Evolutionary conservation across 768 basidiomycete species (phyloP).

Genomic region (Glaciozyma antarctica): DNA sequence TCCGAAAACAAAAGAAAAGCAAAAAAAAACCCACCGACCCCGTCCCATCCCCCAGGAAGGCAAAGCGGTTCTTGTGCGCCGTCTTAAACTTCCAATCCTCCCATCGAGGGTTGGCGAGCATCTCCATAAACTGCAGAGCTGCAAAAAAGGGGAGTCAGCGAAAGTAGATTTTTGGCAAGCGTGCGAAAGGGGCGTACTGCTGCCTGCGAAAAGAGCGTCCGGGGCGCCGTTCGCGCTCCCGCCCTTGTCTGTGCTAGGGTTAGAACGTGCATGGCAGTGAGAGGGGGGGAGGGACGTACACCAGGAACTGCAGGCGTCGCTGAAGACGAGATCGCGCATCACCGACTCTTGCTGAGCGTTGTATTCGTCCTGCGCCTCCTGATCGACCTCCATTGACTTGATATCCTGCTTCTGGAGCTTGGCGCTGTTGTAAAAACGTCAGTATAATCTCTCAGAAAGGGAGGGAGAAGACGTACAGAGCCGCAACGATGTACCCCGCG

Average conservation of each 20-base stretch:
- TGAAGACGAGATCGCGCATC: background rate
- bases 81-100: background rate
- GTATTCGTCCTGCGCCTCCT: background rate
- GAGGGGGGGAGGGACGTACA: background rate
- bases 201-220: background rate
- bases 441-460: background rate
- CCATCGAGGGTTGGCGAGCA: background rate
- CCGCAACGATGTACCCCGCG: background rate
- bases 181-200: background rate
- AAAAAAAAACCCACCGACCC: too few species aligned
- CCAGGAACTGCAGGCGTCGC: background rate
- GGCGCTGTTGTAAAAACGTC: background rate
- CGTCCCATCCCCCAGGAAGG: background rate
- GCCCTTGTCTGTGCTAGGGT: background rate
- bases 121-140: background rate
- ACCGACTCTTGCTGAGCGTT: background rate
- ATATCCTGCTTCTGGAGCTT: background rate
- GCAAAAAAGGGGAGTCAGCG: background rate
- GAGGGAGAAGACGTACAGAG: background rate
- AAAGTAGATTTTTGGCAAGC: background rate
- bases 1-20: too few species aligned
- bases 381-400: background rate
- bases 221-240: background rate
- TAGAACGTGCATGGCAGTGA: background rate
- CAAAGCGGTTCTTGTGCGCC: background rate